Evolutionary conservation across 331 rosid species (phyloP).

Genomic region (Quercus lobata): DNA sequence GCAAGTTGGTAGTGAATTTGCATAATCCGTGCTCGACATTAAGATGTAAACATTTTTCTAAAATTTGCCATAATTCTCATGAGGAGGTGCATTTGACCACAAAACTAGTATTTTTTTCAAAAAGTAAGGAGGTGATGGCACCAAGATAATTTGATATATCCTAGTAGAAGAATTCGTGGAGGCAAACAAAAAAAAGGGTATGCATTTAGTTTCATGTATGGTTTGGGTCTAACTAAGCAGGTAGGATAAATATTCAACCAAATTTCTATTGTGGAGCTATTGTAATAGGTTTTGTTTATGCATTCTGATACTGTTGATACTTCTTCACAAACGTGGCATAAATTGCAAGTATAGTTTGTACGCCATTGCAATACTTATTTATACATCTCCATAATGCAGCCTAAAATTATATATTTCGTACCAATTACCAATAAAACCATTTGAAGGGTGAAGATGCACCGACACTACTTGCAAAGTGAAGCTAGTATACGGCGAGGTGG

Average conservation of each 20-base stretch:
- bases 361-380: neutral
- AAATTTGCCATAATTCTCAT: no score
- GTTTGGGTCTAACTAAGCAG: neutral
- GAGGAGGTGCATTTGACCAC: no score
- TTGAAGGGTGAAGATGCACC: neutral
- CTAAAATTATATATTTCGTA: neutral
- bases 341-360: neutral
- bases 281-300: neutral
- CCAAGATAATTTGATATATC: no score
- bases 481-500: conserved; percentile 79
- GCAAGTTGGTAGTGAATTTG: no score
- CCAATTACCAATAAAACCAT: neutral
- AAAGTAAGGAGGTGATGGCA: no score
- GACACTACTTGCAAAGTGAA: conserved; percentile 64
- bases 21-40: no score
- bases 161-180: no score
- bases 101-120: no score
- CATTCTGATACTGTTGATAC: neutral
- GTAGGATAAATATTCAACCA: no score
- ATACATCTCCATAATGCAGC: neutral
- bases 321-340: neutral
- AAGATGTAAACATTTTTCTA: no score
- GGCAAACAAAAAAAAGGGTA: no score
- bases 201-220: neutral
- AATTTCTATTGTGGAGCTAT: no score